Evolutionary conservation across 768 basidiomycete genomes (phyloP), one percentile per base, ranked within the genome.

Genomic region (Pleurotus giganteus): DNA sequence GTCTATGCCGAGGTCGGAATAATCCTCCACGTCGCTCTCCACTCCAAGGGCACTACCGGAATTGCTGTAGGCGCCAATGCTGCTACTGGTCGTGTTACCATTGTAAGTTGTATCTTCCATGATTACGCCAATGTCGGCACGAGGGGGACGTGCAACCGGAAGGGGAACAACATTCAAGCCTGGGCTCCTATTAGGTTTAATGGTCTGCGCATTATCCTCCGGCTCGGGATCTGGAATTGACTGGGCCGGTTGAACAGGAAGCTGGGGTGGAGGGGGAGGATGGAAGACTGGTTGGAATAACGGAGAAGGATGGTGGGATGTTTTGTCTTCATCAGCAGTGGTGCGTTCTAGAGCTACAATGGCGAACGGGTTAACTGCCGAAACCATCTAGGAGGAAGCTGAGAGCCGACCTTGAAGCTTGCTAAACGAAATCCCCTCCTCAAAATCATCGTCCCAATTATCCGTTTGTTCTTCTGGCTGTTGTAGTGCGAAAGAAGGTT

Each of bases 381-480:
- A 19, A 27, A 23, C 15, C 27, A 29, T 17, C 24, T 24, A 13
- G 31, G 7, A 41, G 32, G 13, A 2, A 56, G 34, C 41, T 7
- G 1, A 55, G 5, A 6, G 2, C 65, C 17, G 31, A 80, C 80
- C 86, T 74, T 88, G 89, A 27, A 95, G 68, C 69, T 94, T 96
- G 6, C 87, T 84, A 51, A 91, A 82, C 0, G 92, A 93, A 29
- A 94, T 94, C 1, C 89, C 93, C 60, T 92, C 93, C 66, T 94
- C 93, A 60, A 99, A 99, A 65, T 99, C 97, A 59, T 94, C 92
- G 64, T 99, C 97, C 97, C 97, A 99, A 59, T 94, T 96, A 66
- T 97, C 94, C 1, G 87, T 89, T 66, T 91, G 89, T 60, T 92
- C 88, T 72, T 94, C 89, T 15, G 88, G 88, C 21, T 82, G 80